Conservation (phyloP, 805 yeast species). For the Myxozyma udenii region DNA sequence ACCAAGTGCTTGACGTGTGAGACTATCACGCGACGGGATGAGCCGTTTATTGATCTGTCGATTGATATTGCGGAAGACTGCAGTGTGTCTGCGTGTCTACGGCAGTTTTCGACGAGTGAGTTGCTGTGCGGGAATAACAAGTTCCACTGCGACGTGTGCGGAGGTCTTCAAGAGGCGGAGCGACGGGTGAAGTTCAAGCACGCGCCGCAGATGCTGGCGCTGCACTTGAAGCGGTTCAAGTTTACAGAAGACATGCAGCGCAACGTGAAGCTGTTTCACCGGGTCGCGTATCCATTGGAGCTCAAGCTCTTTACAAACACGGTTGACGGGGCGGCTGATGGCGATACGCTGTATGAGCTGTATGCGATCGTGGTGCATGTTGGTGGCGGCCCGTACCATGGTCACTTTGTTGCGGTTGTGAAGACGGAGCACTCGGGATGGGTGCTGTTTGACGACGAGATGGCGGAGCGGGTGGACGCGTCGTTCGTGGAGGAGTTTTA, state of each 20-base stretch:
- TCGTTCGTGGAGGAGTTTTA: constrained; percentile 77
- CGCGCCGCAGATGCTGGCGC: constrained; percentile 72
- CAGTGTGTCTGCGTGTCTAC: constrained; percentile 71
- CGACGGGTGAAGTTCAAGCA: constrained; percentile 77
- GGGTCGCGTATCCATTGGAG: constrained; percentile 74
- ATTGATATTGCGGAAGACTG: constrained; percentile 76
- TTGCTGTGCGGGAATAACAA: constrained; percentile 82
- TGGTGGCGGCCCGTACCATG: constrained; percentile 98
- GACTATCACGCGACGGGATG: constrained; percentile 73
- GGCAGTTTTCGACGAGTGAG: constrained; percentile 81
- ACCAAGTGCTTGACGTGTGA: constrained; percentile 91
- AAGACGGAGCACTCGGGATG: constrained; percentile 78
- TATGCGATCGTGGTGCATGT: constrained; percentile 87
- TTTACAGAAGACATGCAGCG: constrained; percentile 78
- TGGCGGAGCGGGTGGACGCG: constrained; percentile 85
- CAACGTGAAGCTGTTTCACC: constrained; percentile 81
- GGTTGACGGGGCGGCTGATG: constrained; percentile 51
- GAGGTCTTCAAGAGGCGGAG: constrained; percentile 89
- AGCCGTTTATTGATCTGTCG: constrained; percentile 79
- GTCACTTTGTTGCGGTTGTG: constrained; percentile 87
- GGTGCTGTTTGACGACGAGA: constrained; percentile 92
- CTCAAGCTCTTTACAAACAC: constrained; percentile 63
- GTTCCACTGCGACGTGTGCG: constrained; percentile 88
- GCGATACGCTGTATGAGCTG: constrained; percentile 69
- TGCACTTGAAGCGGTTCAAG: constrained; percentile 89